Percentiles rank a stretch among this genome's conserved stretches.
These are phyloP conservation scores for Uronychia setigera DNA, from an alignment of 73 alveolate genomes.

Conservation along the genomic window DNA sequence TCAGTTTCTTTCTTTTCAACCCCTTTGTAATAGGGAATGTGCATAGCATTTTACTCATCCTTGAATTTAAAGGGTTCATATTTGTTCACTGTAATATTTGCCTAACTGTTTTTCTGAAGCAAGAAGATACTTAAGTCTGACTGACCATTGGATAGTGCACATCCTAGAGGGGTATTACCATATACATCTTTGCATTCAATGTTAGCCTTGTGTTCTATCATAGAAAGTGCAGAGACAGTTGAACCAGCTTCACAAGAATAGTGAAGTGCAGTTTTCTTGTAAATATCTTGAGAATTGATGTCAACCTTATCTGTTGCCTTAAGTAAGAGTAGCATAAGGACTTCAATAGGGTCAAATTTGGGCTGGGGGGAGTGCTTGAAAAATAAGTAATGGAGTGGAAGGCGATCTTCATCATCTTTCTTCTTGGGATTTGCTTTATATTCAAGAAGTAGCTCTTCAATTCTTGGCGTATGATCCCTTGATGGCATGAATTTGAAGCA, in stretches of 20 bases:
- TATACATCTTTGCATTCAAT: slow-evolving; percentile 23
- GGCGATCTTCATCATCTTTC: slow-evolving; percentile 44
- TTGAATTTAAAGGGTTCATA: too few species aligned
- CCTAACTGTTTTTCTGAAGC: not conserved
- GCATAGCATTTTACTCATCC: too few species aligned
- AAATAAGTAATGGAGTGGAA: slow-evolving; percentile 70
- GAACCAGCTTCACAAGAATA: slow-evolving; percentile 76
- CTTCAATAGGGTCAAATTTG: slow-evolving; percentile 78
- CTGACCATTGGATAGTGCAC: slow-evolving; percentile 4
- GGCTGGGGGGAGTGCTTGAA: slow-evolving; percentile 30
- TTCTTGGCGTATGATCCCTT: not conserved
- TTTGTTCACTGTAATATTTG: too few species aligned
- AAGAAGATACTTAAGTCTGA: not conserved
- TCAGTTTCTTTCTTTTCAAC: too few species aligned
- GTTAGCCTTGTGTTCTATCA: slow-evolving; percentile 23
- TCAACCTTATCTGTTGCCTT: slow-evolving; percentile 44
- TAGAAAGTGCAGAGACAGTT: slow-evolving; percentile 64
- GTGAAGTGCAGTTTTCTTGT: slow-evolving; percentile 65
- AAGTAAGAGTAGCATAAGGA: slow-evolving; percentile 60
- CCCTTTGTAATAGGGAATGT: too few species aligned
- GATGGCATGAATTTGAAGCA: slow-evolving; percentile 15
- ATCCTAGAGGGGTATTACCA: slow-evolving; percentile 56
- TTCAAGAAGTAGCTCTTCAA: not conserved
- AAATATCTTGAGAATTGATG: slow-evolving; percentile 56
- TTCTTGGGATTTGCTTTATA: not conserved